Percentiles rank a stretch among this genome's conserved stretches.
These are phyloP conservation scores for Trichosporon ovoides DNA, from an alignment of 1,284 basidiomycete species.

Conservation along the genomic window DNA sequence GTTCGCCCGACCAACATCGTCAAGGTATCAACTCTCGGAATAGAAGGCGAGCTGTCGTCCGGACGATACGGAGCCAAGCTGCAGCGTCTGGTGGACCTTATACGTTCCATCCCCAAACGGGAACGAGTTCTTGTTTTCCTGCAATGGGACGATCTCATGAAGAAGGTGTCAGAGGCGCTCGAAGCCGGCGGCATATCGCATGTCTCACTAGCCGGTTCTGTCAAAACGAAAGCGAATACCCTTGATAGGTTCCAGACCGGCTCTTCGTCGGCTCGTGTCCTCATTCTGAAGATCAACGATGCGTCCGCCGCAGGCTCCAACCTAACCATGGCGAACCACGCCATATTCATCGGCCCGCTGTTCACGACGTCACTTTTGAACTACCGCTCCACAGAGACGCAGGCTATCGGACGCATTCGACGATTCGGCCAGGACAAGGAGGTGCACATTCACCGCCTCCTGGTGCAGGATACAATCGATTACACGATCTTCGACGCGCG, in stretches of 20 bases:
- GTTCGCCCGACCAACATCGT: slow-evolving; percentile 74
- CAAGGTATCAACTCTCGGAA: slow-evolving; percentile 70
- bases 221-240: slow-evolving; percentile 68
- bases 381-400: slow-evolving; percentile 79
- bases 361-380: slow-evolving; percentile 71
- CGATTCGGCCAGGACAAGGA: slow-evolving; percentile 77
- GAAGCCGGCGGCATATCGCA: slow-evolving; percentile 65
- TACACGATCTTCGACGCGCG: slow-evolving; percentile 57
- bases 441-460: slow-evolving; percentile 74
- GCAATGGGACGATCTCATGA: slow-evolving; percentile 87
- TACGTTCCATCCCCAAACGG: slow-evolving; percentile 69
- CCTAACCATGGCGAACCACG: slow-evolving; percentile 86
- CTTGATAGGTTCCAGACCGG: slow-evolving; percentile 77
- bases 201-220: slow-evolving; percentile 75
- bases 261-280: slow-evolving; percentile 60
- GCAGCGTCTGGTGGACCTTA: slow-evolving; percentile 72
- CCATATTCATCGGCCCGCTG: slow-evolving; percentile 87
- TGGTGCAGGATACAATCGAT: slow-evolving; percentile 79
- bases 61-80: slow-evolving; percentile 85
- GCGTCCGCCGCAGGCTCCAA: slow-evolving; percentile 90
- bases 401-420: slow-evolving; percentile 81
- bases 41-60: slow-evolving; percentile 70
- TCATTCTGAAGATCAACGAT: slow-evolving; percentile 86
- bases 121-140: slow-evolving; percentile 87
- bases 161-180: slow-evolving; percentile 81